Base-by-base conservation (phyloP, 1,139 yeast species). In the Pichiaceae sp. region DNA sequence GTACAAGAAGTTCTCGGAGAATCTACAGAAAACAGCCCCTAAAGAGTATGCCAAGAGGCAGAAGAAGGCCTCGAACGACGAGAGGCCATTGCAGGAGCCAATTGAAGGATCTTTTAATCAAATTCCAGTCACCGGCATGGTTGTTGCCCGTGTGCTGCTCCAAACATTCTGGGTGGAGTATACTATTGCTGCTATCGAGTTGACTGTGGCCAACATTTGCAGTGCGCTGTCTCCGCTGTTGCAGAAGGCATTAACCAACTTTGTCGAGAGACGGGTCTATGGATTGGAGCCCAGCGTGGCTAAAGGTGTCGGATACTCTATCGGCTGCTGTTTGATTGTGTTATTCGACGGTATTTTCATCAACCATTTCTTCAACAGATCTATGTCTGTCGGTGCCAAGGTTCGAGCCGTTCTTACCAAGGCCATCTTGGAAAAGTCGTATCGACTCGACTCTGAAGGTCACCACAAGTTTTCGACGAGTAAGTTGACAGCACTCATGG, bases 401-500 rank as follows among this genome's bases (percentile, higher is more conserved):
- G 72, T 70, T 17, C 75, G 79, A 50, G 70, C 83, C 1, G 72
- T 80, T 1, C 56, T 84, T 34, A 76, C 80, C 3, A 75, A 77
- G 38, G 76, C 82, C 2, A 60, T 84, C 12, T 62, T 82, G 42
- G 68, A 70, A 38, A 85, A 85, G 53, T 67, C 86, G 9, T 69
- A 81, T 45, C 64, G 60, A 34, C 68, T 85, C 14, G 71, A 75
- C 43, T 72, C 77, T 4, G 67, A 67, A 42, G 74, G 87, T 5
- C 69, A 70, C 35, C 78, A 78, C 50, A 63, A 65, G 38, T 84
- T 62, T 52, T 73, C 91, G 0, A 64, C 70, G 18, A 84, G 93
- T 46, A 75, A 73, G 47, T 67, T 85, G 39, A 82, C 89, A 3
- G 77, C 84, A 12, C 60, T 84, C 52, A 71, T 85, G 62, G 76